A percentile compares a stretch with the other conserved stretches of the same genome.
phyloP scores from a whole-genome alignment of 2,329 filamentous ascomycete genomes.

The Hypoxylon sp. region DNA sequence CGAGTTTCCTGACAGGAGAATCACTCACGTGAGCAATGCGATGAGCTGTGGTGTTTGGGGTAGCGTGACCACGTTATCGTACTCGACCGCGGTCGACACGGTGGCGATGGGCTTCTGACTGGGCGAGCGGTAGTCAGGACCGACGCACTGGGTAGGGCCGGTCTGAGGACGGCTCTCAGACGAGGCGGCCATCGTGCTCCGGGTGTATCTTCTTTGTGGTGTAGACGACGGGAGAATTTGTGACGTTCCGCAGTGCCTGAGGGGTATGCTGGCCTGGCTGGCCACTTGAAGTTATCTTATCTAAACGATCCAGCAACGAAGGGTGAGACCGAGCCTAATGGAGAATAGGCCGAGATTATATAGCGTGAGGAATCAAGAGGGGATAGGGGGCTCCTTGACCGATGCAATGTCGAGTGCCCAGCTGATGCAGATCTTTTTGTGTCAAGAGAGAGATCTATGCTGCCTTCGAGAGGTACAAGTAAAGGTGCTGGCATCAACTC shows the following conservation, averaged over 20 bases:
- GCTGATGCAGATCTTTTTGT: slow-evolving; percentile 9
- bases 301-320: slow-evolving; percentile 1
- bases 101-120: slow-evolving; percentile 86
- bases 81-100: slow-evolving; percentile 81
- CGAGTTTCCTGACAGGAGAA: slow-evolving; percentile 36
- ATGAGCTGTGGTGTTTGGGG: slow-evolving; percentile 96
- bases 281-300: no score
- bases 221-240: slow-evolving; percentile 15
- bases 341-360: slow-evolving; percentile 2
- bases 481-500: slow-evolving; percentile 1
- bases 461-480: no score
- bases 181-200: slow-evolving; percentile 48
- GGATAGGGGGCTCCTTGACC: neutral
- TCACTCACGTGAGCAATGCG: slow-evolving; percentile 90
- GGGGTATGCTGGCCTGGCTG: neutral
- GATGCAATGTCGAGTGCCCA: slow-evolving; percentile 1
- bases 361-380: slow-evolving; percentile 5
- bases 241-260: slow-evolving; percentile 1
- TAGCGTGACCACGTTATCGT: slow-evolving; percentile 89
- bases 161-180: slow-evolving; percentile 42
- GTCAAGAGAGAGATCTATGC: neutral
- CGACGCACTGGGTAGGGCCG: slow-evolving; percentile 70
- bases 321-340: neutral
- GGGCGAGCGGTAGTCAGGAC: slow-evolving; percentile 78
- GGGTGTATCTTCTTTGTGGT: slow-evolving; percentile 37